Evolutionary conservation across 2,329 filamentous ascomycete species (phyloP).

Genomic region (Neonectria ditissima): DNA sequence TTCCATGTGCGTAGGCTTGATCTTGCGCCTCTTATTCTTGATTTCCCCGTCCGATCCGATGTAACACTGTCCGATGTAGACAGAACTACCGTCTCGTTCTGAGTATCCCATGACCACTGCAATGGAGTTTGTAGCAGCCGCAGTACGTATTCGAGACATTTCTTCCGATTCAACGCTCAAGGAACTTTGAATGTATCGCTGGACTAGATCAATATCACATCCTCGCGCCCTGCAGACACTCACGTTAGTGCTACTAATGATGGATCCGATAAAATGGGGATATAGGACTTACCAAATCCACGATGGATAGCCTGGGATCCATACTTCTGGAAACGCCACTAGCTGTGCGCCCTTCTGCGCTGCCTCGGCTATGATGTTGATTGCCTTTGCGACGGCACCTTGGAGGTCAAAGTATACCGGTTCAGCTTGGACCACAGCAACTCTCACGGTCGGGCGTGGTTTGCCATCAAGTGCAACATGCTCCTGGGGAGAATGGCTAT

Average conservation of each 20-base stretch:
- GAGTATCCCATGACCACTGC: conserved; percentile 60
- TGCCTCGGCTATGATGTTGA: conserved; percentile 65
- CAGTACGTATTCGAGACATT: conserved; percentile 54
- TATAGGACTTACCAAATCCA: conserved; percentile 56
- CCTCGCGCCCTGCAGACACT: conserved; percentile 32
- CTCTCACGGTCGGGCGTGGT: conserved; percentile 21
- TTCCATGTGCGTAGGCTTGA: conserved; percentile 61
- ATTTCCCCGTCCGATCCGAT: conserved; percentile 60
- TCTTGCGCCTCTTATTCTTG: conserved; percentile 58
- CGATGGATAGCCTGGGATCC: conserved; percentile 64
- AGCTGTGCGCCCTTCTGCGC: conserved; percentile 63
- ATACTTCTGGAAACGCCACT: conserved; percentile 64
- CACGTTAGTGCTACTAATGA: too few relatives aligned
- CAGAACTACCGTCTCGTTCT: conserved; percentile 55
- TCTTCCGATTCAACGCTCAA: conserved; percentile 48
- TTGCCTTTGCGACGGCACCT: conserved; percentile 65
- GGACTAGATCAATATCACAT: neutral
- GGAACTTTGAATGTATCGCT: neutral
- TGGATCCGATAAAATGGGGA: too few relatives aligned
- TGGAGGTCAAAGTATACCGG: conserved; percentile 69
- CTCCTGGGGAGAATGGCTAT: too few relatives aligned
- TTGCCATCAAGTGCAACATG: too few relatives aligned
- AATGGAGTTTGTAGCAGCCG: conserved; percentile 53
- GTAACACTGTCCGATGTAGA: conserved; percentile 62
- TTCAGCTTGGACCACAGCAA: conserved; percentile 68